These are phyloP conservation scores for Parasitella parasitica DNA, from an alignment of 371 early-diverging fungal species.

Conservation along the genomic window DNA sequence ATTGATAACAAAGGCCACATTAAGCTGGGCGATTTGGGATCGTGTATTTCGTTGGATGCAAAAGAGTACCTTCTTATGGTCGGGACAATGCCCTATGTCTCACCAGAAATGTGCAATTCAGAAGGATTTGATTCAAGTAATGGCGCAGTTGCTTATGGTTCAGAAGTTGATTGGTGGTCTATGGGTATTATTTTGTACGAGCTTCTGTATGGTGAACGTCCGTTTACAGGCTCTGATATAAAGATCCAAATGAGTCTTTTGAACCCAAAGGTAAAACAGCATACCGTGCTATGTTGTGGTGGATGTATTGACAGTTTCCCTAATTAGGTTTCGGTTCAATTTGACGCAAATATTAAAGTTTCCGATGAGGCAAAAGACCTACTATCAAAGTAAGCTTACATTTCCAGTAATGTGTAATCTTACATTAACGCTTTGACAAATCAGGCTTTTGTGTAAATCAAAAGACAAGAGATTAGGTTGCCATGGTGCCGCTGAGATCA, in stretches of 20 bases:
- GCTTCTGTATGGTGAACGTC: constrained; percentile 54
- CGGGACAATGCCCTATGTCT: constrained; percentile 96
- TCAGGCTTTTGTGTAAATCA: constrained; percentile 73
- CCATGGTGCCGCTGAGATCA: constrained; percentile 72
- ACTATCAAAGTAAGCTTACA: constrained; percentile 53
- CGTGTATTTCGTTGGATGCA: constrained; percentile 50
- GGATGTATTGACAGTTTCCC: background rate
- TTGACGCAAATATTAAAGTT: constrained; percentile 63
- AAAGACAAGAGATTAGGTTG: constrained; percentile 71
- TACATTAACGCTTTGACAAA: too few relatives aligned
- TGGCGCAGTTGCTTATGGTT: constrained; percentile 76
- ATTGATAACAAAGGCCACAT: constrained; percentile 76
- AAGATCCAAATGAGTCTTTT: constrained; percentile 89
- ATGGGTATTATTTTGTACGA: constrained; percentile 97
- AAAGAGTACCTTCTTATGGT: constrained; percentile 42
- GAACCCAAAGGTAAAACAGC: constrained; percentile 58
- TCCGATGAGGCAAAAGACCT: constrained; percentile 81
- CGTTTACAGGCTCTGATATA: constrained; percentile 47
- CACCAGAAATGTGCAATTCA: constrained; percentile 77
- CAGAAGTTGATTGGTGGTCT: constrained; percentile 99
- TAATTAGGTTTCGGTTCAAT: constrained; percentile 34
- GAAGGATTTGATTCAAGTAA: constrained; percentile 48
- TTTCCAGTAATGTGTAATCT: too few relatives aligned
- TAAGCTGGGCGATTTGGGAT: constrained; percentile 93
- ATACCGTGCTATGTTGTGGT: background rate